phyloP scores from a whole-genome alignment of 495 filamentous ascomycete species.

The Xeromyces bisporus region DNA sequence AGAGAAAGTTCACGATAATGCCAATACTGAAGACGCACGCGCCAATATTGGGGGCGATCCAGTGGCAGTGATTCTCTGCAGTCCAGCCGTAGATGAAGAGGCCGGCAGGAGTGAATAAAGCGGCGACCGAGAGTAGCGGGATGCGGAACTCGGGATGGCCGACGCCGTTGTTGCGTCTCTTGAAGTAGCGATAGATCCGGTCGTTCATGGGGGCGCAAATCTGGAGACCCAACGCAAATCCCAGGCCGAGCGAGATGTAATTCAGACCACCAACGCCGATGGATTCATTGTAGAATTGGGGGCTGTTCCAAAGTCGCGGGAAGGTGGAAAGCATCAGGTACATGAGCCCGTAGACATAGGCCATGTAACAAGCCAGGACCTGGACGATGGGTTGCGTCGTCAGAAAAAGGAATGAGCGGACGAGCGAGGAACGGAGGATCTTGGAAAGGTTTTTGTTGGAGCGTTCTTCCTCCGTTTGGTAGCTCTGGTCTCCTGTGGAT shows the following conservation, averaged over 20 bases:
- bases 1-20: conserved; percentile 49
- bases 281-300: conserved; percentile 38
- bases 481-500: conserved; percentile 43
- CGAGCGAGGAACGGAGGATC: conserved; percentile 27
- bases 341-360: conserved; percentile 55
- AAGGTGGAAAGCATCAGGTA: conserved; percentile 59
- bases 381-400: conserved; percentile 44
- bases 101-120: conserved; percentile 42
- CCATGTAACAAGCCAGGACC: conserved; percentile 43
- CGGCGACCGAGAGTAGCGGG: conserved; percentile 42
- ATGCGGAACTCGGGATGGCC: conserved; percentile 52
- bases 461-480: conserved; percentile 48
- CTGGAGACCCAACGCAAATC: conserved; percentile 51
- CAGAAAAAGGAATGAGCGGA: conserved; percentile 40
- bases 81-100: conserved; percentile 62
- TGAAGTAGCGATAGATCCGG: conserved; percentile 44
- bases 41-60: conserved; percentile 61
- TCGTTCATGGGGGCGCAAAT: conserved; percentile 48
- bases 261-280: conserved; percentile 48
- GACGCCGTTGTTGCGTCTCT: conserved; percentile 36
- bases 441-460: conserved; percentile 26
- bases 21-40: conserved; percentile 40
- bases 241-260: conserved; percentile 52
- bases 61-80: conserved; percentile 42
- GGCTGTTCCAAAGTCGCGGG: conserved; percentile 40